These are phyloP conservation scores for Collybiopsis confluens DNA, from an alignment of 768 basidiomycete species.

Conservation along the genomic window DNA sequence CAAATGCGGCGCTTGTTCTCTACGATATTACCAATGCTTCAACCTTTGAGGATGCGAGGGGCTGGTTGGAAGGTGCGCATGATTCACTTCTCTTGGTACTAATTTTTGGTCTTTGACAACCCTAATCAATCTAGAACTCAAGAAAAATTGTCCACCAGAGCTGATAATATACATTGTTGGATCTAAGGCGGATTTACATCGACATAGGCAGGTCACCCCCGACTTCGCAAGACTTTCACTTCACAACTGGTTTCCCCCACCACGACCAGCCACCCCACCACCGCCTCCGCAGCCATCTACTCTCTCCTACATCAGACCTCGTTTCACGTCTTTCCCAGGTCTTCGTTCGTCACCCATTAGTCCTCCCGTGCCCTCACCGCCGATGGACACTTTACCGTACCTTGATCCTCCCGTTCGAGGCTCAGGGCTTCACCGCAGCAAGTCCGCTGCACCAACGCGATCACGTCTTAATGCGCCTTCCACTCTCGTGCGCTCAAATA, in stretches of 20 bases:
- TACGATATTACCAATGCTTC: conserved; percentile 92
- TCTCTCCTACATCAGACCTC: conserved; percentile 72
- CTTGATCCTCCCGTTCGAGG: conserved; percentile 56
- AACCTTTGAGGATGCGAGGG: conserved; percentile 86
- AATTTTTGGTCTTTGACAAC: conserved; percentile 10
- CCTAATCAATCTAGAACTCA: conserved; percentile 66
- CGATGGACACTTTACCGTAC: conserved; percentile 58
- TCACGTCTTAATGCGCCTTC: conserved; percentile 41
- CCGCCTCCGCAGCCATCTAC: conserved; percentile 59
- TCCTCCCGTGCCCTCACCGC: conserved; percentile 37
- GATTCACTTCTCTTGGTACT: conserved; percentile 4
- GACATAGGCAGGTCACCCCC: conserved; percentile 70
- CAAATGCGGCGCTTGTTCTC: conserved; percentile 88
- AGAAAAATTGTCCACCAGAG: conserved; percentile 85
- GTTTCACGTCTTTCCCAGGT: conserved; percentile 70
- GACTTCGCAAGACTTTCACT: conserved; percentile 82
- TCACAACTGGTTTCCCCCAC: conserved; percentile 86
- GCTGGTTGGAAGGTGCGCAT: conserved; percentile 81
- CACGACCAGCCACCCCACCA: conserved; percentile 61
- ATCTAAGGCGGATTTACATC: conserved; percentile 79
- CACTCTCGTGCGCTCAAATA: conserved; percentile 45
- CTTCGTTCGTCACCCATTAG: conserved; percentile 58
- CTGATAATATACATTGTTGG: conserved; percentile 95
- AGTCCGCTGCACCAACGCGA: conserved; percentile 41
- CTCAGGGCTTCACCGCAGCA: conserved; percentile 49